Evolutionary conservation across 805 yeast genomes (phyloP).

Genomic region (Saturnispora ahearnii): DNA sequence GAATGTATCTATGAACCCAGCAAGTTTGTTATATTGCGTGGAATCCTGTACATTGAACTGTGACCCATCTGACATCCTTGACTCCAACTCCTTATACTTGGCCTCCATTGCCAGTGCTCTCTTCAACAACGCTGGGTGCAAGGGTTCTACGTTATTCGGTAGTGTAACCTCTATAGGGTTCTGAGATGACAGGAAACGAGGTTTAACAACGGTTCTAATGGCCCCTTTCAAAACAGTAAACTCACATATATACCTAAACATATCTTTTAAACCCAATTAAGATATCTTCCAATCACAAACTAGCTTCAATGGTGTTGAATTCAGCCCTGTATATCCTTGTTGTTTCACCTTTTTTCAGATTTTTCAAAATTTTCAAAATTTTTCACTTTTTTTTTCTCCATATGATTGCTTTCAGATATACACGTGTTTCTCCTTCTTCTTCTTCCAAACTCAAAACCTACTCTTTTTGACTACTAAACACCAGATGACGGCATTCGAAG

Average conservation of each 20-base stretch:
- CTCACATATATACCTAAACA: background rate
- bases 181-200: background rate
- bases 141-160: background rate
- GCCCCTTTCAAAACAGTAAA: background rate
- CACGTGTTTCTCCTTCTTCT: background rate
- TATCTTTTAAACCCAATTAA: background rate
- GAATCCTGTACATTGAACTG: constrained; percentile 40
- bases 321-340: background rate
- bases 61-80: constrained; percentile 33
- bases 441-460: background rate
- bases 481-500: constrained; percentile 34
- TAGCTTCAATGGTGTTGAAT: too few species aligned
- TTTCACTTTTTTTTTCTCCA: background rate
- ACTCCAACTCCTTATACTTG: constrained; percentile 36
- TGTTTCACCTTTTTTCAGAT: constrained; percentile 2
- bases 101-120: constrained; percentile 35
- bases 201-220: background rate
- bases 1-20: constrained; percentile 35
- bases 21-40: constrained; percentile 38
- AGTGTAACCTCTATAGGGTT: background rate
- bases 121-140: constrained; percentile 42
- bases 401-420: background rate
- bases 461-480: background rate
- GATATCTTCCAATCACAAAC: background rate
- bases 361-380: background rate